Base-by-base conservation (phyloP, 2,329 filamentous ascomycete genomes). In the Ceratocystis alfenasii region DNA sequence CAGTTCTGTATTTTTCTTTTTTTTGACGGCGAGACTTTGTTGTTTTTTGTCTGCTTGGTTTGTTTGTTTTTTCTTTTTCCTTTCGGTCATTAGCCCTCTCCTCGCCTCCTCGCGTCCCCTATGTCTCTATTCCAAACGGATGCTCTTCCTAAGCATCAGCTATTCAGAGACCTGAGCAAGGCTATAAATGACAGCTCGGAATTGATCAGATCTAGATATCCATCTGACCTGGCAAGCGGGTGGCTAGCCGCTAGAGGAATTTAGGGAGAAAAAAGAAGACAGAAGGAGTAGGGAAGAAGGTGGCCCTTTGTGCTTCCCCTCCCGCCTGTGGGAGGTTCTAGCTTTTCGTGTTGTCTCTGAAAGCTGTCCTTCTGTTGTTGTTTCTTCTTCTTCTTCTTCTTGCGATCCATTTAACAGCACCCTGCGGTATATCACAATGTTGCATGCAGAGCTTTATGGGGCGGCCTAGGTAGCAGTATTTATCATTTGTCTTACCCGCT, bases 111-210 rank as follows among this genome's bases (percentile, higher is more conserved):
- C 55, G 55, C 55, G 55, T n/a, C 15, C 55, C 33, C 15, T 20
- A 36, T 59, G 55, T 59, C 55, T 59, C 55, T 36, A n/a, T 59
- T 30, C 4, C 33, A 59, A 59, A 59, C 55, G 10, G 3, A 30
- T 15, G 28, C 28, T 30, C 30, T 59, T 25, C 25, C 28, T 36
- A 4, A 33, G 55, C 33, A 59, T 3, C 25, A 59, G 55, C 15
- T 41, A 15, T 41, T 41, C 36, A 41, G 36, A 41, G 12, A 41
- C 36, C 36, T 41, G 36, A 41, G 36, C 36, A 41, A 36, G 33
- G 17, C 15, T 36, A 59, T 5, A 59, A 30, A 59, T 59, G 55
- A 59, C 55, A 59, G 55, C 28, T 59, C 55, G 33, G n/a, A 53
- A 20, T n/a, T 25, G n/a, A 20, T 20, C n/a, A 22, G n/a, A 25